Conservation (phyloP, 2,329 filamentous ascomycete genomes). For the Clarireedia homoeocarpa region DNA sequence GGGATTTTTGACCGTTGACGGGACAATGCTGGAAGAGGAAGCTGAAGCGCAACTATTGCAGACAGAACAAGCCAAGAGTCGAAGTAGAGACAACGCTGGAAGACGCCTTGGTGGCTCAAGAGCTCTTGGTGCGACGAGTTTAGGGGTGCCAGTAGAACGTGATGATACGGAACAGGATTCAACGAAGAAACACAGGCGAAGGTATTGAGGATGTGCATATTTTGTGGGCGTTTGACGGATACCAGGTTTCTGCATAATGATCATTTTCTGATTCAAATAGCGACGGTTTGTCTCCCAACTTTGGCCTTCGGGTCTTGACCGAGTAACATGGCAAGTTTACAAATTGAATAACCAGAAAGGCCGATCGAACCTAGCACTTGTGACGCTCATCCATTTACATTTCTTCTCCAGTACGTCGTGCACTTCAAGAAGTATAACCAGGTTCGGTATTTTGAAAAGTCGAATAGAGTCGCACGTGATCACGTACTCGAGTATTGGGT, state of each 20-base stretch:
- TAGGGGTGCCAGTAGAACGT: constrained; percentile 23
- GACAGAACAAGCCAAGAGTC: constrained; percentile 40
- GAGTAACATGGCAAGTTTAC: background rate
- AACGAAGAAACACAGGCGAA: constrained; percentile 4
- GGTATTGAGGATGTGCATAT: constrained; percentile 2
- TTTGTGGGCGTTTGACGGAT: constrained; percentile 3
- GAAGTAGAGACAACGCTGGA: constrained; percentile 36
- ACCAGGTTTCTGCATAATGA: constrained; percentile 9
- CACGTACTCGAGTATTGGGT: background rate
- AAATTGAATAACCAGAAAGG: background rate
- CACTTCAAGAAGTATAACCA: background rate
- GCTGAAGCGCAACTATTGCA: constrained; percentile 55
- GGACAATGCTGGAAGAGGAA: constrained; percentile 68
- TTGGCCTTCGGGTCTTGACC: no score
- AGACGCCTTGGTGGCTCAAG: constrained; percentile 24
- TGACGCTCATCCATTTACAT: no score
- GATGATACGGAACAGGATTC: constrained; percentile 10
- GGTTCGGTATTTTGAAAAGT: no score
- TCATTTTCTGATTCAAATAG: background rate
- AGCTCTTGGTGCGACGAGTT: constrained; percentile 26
- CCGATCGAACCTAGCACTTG: no score
- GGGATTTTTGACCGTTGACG: constrained; percentile 78
- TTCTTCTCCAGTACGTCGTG: background rate
- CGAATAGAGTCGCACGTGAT: background rate
- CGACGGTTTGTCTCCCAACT: background rate